Base-by-base conservation (phyloP, 1,139 yeast genomes). In the Sugiyamaella xylanicola region DNA sequence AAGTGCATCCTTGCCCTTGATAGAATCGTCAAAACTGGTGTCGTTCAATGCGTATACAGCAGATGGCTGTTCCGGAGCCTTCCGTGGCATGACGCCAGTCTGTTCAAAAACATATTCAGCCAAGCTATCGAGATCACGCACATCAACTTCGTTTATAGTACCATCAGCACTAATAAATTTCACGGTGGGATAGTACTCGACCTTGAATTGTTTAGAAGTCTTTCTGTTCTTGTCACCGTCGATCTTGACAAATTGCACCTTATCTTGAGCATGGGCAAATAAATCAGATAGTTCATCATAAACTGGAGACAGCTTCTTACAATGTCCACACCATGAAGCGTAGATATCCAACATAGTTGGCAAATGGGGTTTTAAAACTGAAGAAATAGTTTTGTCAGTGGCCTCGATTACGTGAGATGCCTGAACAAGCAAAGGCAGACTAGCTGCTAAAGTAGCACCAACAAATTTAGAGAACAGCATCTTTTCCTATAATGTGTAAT, bases 281-380 rank as follows among this genome's bases (percentile, higher is more conserved):
- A 74, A 61, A 4, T 78, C 81, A 1, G 86, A 83, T 52, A 87
- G 74, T 65, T 81, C 78, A 60, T 86, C 92, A 67, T 83, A 82
- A 1, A 77, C 75, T 2, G 95, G 95, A 61, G 79, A 79, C 66
- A 87, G 72, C 53, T 76, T 79, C 70, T 83, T 83, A 72, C 95
- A 87, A 70, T 87, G 95, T 40, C 89, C 80, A 68, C 95, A 87
- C 95, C 95, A 87, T 56, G 84, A 82, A 45, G 95, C 93, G 66
- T 85, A 86, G 63, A 87, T 81, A 59, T 87, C 88, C 51, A 87
- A 87, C 58, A 87, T 76, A 0, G 89, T 78, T 58, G 80, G 83
- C 62, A 85, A 82, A 7, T 83, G 85, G 0, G 85, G 77, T 17
- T 77, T 73, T 52, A 79, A 69, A 13, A 84, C 86, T 37, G 81